Evolutionary conservation across 2,329 filamentous ascomycete species (phyloP), one percentile per base, ranked within the genome.

Genomic region (Penicillium sp.): DNA sequence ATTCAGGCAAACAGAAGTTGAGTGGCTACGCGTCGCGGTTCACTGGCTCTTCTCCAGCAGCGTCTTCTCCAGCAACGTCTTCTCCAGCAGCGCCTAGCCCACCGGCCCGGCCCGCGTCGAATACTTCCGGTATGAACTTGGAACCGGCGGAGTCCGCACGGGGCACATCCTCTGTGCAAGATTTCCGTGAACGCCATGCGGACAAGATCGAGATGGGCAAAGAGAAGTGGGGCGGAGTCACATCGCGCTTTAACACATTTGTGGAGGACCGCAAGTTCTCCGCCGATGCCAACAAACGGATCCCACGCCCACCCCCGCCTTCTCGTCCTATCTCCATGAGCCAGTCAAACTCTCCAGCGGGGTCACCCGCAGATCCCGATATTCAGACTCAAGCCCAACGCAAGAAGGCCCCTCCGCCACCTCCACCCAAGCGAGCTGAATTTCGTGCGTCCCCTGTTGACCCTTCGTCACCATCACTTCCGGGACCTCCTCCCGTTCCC

Each of bases 141-240:
- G 54, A 66, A 65, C 48, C 54, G 53, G 67, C 60, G 62, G 65
- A 51, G 64, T 63, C 43, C 57, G 64, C 49, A 5, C 51, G 50
- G 16, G 48, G 55, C 36, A 46, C 49, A 11, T 48, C 58, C 21
- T 58, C 55, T 8, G 49, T 60, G 16, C 55, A 60, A 61, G 87
- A 87, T 65, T 89, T 91, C 72, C 84, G 86, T 16, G 83, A 89
- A 68, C 77, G 87, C 33, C 87, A 90, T 66, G 84, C 87, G 4
- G 87, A 87, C 19, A 85, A 90, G 69, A 83, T 89, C 6, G 81
- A 83, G 1, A 75, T 82, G 6, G 87, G 87, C 0, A 79, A 81
- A 65, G 77, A 80, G 66, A 80, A 79, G 21, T 85, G 86, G 10
- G 83, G 82, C 57, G 77, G 75, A 2, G 64, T 62, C 41, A 62